Conservation (phyloP, 306 rosid species). For the Vigna hirtella region DNA sequence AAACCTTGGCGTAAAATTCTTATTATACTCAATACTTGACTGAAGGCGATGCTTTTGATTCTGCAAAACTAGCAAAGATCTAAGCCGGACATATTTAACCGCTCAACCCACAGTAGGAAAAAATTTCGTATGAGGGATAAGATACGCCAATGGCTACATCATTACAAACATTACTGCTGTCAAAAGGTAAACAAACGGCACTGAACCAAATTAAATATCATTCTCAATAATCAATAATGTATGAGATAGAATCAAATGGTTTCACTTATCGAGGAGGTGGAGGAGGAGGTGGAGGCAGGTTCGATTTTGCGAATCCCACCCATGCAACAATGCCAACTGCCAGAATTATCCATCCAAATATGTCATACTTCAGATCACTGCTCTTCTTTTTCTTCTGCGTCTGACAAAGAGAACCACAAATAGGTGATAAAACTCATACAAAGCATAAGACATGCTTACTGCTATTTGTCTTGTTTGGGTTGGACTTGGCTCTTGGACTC, state of each 20-base stretch:
- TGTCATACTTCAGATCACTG: slow-evolving; percentile 63
- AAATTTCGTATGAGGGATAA: slow-evolving; percentile 21
- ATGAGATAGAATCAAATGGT: slow-evolving; percentile 43
- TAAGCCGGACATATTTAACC: background rate
- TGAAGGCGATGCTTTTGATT: slow-evolving; percentile 1
- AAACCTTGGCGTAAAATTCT: background rate
- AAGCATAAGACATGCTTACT: background rate
- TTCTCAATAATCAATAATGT: slow-evolving; percentile 38
- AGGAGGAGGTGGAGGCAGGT: slow-evolving; percentile 54
- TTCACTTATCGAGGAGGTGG: slow-evolving; percentile 54
- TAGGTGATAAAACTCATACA: background rate
- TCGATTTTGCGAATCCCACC: slow-evolving; percentile 68
- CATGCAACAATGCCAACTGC: slow-evolving; percentile 73
- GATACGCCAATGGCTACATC: slow-evolving; percentile 27
- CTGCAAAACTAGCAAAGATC: slow-evolving; percentile 18
- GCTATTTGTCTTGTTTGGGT: too few relatives aligned
- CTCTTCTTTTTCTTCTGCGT: slow-evolving; percentile 56
- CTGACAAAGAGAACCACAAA: slow-evolving; percentile 37
- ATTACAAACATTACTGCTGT: slow-evolving; percentile 33
- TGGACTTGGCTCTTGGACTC: too few relatives aligned
- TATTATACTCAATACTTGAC: slow-evolving; percentile 10
- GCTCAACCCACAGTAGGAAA: slow-evolving; percentile 19
- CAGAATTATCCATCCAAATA: slow-evolving; percentile 70
- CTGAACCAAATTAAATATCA: slow-evolving; percentile 35
- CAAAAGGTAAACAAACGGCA: slow-evolving; percentile 20